Percentiles rank a stretch among this genome's conserved stretches.
phyloP scores from a whole-genome alignment of 2,329 filamentous ascomycete genomes.

The Alternaria panax region DNA sequence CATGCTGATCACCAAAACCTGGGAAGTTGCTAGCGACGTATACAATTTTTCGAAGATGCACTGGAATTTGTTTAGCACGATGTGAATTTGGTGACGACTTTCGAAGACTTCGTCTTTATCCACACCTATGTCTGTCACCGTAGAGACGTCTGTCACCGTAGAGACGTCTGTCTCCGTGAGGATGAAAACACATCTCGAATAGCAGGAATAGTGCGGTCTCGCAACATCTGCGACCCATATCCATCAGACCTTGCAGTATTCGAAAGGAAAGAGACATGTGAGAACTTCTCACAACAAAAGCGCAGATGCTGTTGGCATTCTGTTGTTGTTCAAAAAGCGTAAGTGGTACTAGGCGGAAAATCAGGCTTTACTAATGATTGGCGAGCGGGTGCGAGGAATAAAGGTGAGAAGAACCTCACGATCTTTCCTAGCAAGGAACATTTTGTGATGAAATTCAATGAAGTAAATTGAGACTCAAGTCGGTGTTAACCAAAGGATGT shows the following conservation, averaged over 20 bases:
- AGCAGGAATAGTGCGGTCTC: too few species aligned
- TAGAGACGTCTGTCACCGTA: too few species aligned
- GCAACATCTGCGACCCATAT: too few species aligned
- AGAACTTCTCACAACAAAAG: too few species aligned
- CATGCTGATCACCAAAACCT: background rate
- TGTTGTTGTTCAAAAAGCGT: background rate
- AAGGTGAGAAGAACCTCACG: background rate
- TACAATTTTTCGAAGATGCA: background rate
- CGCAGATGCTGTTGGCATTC: background rate
- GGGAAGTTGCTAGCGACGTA: background rate
- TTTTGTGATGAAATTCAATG: background rate
- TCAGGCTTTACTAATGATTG: background rate
- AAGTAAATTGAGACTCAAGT: background rate
- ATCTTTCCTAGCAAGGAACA: background rate
- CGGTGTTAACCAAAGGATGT: background rate
- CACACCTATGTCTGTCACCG: too few species aligned
- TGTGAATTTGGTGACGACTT: background rate
- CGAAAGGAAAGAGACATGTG: too few species aligned
- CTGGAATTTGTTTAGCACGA: background rate
- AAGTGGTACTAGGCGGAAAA: background rate
- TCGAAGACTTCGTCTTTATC: background rate
- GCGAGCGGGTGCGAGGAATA: background rate
- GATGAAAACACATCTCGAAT: too few species aligned
- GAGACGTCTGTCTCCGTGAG: too few species aligned
- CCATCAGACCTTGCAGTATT: too few species aligned